Evolutionary conservation across 2,329 filamentous ascomycete species (phyloP).

Genomic region (Xylariaceae sp.): DNA sequence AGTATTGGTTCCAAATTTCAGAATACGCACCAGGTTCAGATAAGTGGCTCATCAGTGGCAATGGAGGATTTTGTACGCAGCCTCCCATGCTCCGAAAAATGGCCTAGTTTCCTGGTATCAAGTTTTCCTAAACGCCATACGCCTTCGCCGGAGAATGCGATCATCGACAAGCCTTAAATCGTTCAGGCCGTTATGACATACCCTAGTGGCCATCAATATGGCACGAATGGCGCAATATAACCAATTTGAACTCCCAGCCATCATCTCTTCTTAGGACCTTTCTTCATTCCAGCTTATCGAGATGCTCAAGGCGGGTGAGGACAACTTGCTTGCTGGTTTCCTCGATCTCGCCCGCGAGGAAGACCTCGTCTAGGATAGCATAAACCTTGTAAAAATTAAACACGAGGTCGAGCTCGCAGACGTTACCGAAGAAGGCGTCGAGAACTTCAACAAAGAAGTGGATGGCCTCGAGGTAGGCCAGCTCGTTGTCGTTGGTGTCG

Average conservation of each 20-base stretch:
- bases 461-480: conserved; percentile 94
- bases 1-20: no score
- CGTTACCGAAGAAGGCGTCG: conserved; percentile 98
- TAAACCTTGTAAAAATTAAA: conserved; percentile 88
- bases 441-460: conserved; percentile 99
- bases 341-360: conserved; percentile 95
- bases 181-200: no score
- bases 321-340: conserved; percentile 99
- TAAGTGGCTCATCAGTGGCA: no score
- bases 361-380: conserved; percentile 97
- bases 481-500: conserved; percentile 97
- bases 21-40: no score
- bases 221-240: no score
- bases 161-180: background rate
- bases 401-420: conserved; percentile 92
- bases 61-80: no score
- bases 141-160: conserved; percentile 10
- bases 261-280: background rate
- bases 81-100: no score
- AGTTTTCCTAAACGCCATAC: conserved; percentile 19
- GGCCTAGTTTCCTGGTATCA: no score
- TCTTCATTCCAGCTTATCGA: conserved; percentile 86
- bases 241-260: no score
- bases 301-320: conserved; percentile 84
- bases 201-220: no score